These are phyloP conservation scores for Diaporthe eres DNA, from an alignment of 2,329 filamentous ascomycete genomes.

Conservation along the genomic window DNA sequence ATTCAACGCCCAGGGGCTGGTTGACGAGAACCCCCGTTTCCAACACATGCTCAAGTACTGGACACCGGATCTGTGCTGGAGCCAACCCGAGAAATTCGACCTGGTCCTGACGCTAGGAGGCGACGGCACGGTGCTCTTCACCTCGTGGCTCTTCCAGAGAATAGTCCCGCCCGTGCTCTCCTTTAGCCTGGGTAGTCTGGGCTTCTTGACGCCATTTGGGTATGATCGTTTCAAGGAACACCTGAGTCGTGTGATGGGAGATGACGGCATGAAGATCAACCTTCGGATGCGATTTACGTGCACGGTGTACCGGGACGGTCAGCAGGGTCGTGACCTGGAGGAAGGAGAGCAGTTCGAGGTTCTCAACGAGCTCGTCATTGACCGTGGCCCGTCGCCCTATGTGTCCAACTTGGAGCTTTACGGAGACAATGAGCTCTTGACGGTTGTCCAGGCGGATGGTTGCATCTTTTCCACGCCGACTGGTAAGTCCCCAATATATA, in stretches of 20 bases:
- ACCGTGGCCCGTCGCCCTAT: slow-evolving; percentile 95
- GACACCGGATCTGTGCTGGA: slow-evolving; percentile 97
- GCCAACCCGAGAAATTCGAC: slow-evolving; percentile 93
- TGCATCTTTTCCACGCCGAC: slow-evolving; percentile 99
- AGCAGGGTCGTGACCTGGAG: slow-evolving; percentile 74
- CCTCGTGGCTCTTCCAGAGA: slow-evolving; percentile 92
- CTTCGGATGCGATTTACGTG: slow-evolving; percentile 99
- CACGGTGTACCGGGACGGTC: slow-evolving; percentile 87
- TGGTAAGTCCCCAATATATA: slow-evolving; percentile 58
- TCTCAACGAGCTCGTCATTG: slow-evolving; percentile 97
- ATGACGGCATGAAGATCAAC: slow-evolving; percentile 96
- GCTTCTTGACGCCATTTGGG: slow-evolving; percentile 90
- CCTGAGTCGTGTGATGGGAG: slow-evolving; percentile 91
- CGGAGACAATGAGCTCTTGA: slow-evolving; percentile 94
- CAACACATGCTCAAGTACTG: slow-evolving; percentile 92
- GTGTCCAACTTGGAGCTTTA: slow-evolving; percentile 97
- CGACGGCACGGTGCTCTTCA: slow-evolving; percentile 89
- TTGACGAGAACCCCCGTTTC: slow-evolving; percentile 82
- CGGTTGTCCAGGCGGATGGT: slow-evolving; percentile 95
- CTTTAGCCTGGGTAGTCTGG: slow-evolving; percentile 86
- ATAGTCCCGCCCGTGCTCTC: slow-evolving; percentile 88
- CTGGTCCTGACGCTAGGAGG: slow-evolving; percentile 90
- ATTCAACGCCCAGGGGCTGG: slow-evolving; percentile 82
- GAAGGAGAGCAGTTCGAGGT: slow-evolving; percentile 98
- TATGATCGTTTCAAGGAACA: slow-evolving; percentile 91